phyloP scores from a whole-genome alignment of 306 rosid species.

The Cucumis hystrix region DNA sequence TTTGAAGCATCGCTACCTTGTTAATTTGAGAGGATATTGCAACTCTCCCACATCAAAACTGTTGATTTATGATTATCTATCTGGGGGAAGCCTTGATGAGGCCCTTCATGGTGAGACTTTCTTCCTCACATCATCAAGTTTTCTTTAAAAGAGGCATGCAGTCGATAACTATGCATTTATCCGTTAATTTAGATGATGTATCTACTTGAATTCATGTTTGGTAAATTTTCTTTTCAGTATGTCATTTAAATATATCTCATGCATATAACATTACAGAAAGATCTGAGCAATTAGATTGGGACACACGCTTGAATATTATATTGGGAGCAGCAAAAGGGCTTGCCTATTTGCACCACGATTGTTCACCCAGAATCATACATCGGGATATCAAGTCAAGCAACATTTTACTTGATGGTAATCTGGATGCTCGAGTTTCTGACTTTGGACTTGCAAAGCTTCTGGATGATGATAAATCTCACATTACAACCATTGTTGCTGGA shows the following conservation, averaged over 20 bases:
- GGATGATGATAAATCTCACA: slow-evolving; percentile 94
- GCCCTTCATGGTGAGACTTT: slow-evolving; percentile 79
- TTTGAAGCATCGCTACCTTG: slow-evolving; percentile 88
- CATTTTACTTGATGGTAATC: slow-evolving; percentile 82
- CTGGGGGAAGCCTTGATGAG: slow-evolving; percentile 96
- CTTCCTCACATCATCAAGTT: not conserved
- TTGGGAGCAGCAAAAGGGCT: slow-evolving; percentile 99
- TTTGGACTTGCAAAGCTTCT: slow-evolving; percentile 97
- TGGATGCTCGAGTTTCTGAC: slow-evolving; percentile 95
- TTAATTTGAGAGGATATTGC: slow-evolving; percentile 94
- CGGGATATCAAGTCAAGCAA: slow-evolving; percentile 96
- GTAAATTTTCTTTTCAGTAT: not conserved
- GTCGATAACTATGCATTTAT: not conserved
- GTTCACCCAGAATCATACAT: slow-evolving; percentile 94
- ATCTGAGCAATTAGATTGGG: slow-evolving; percentile 95
- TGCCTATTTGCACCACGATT: slow-evolving; percentile 97
- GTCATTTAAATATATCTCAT: not conserved
- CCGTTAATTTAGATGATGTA: not conserved
- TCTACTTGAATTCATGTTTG: not conserved
- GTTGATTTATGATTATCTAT: slow-evolving; percentile 80
- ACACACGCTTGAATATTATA: slow-evolving; percentile 81
- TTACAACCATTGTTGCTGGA: slow-evolving; percentile 95
- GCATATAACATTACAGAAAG: slow-evolving; percentile 33
- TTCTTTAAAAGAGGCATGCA: not conserved
- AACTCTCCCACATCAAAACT: slow-evolving; percentile 92